A percentile compares a stretch with the other conserved stretches of the same genome.
Conservation (phyloP, 176 grass and related monocot genomes). For the Raddia distichophylla region DNA sequence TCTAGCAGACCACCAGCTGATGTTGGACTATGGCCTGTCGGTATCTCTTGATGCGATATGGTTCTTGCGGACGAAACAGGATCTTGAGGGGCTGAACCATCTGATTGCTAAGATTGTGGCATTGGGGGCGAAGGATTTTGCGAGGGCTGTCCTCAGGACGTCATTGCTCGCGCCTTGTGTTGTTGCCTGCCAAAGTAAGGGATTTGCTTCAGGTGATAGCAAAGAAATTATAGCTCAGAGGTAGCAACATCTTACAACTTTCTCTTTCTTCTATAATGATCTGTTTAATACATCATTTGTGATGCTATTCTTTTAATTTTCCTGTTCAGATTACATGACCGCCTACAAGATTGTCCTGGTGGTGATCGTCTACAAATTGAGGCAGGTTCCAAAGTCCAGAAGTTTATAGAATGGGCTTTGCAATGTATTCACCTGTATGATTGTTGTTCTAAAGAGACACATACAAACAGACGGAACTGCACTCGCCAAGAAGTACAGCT, state of each 20-base stretch:
- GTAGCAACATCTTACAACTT: conserved; percentile 33
- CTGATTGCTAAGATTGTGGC: conserved; percentile 70
- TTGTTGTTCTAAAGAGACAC: conserved; percentile 51
- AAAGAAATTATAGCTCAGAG: conserved; percentile 70
- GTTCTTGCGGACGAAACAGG: conserved; percentile 67
- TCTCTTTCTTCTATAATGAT: not conserved
- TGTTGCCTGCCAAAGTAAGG: conserved; percentile 74
- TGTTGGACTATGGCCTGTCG: conserved; percentile 70
- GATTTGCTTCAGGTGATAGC: conserved; percentile 55
- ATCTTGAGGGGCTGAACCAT: conserved; percentile 55
- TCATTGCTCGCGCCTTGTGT: conserved; percentile 76
- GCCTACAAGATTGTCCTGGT: conserved; percentile 78
- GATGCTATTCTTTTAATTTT: conserved; percentile 16
- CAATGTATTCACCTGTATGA: conserved; percentile 74
- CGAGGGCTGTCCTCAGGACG: conserved; percentile 67
- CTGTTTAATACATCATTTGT: conserved; percentile 15
- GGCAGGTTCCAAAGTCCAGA: conserved; percentile 70
- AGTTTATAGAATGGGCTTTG: conserved; percentile 89
- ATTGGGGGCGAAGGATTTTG: conserved; percentile 80
- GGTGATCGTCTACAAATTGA: conserved; percentile 71
- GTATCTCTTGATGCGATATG: conserved; percentile 75
- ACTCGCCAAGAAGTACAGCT: conserved; percentile 70
- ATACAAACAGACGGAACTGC: conserved; percentile 35
- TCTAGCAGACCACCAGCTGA: conserved; percentile 60
- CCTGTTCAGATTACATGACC: conserved; percentile 63